These are phyloP conservation scores for Chaetoscypha palmicola DNA, from an alignment of 2,329 filamentous ascomycete species.

Conservation along the genomic window DNA sequence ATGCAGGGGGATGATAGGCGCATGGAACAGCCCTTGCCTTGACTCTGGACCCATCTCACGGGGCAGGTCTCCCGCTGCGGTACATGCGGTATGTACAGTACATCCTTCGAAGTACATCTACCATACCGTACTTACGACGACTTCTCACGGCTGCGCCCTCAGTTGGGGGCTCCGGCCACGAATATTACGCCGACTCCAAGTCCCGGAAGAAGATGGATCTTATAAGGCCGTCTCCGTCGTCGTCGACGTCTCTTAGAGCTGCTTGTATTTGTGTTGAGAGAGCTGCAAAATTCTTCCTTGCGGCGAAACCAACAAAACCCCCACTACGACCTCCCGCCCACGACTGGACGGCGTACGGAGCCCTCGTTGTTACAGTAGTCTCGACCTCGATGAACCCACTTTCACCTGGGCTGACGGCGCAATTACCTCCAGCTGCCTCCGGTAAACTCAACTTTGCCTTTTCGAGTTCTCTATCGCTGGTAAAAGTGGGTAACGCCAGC, in stretches of 20 bases:
- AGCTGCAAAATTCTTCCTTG: slow-evolving; percentile 17
- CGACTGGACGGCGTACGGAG: too few species aligned
- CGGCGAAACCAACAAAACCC: slow-evolving; percentile 12
- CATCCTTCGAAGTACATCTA: too few species aligned
- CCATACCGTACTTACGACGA: too few species aligned
- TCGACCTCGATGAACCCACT: not conserved
- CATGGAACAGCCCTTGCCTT: slow-evolving; percentile 7
- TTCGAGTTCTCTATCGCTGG: not conserved
- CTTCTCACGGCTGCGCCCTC: not conserved
- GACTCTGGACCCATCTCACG: slow-evolving; percentile 2
- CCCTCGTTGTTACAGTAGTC: not conserved
- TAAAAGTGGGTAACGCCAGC: not conserved
- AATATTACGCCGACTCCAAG: too few species aligned
- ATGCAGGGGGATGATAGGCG: slow-evolving; percentile 11
- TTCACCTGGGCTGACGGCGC: not conserved
- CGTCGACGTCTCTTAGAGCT: too few species aligned
- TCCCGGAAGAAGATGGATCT: not conserved
- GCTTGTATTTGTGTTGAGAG: not conserved
- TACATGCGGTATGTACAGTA: not conserved
- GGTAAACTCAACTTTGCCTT: not conserved
- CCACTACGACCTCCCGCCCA: not conserved
- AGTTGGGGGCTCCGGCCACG: not conserved
- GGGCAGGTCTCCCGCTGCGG: not conserved
- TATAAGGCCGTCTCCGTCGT: too few species aligned
- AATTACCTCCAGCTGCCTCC: not conserved